Percentiles rank a stretch among this genome's conserved stretches.
These are phyloP conservation scores for Moniliophthora roreri DNA, from an alignment of 1,284 basidiomycete genomes.

Conservation along the genomic window DNA sequence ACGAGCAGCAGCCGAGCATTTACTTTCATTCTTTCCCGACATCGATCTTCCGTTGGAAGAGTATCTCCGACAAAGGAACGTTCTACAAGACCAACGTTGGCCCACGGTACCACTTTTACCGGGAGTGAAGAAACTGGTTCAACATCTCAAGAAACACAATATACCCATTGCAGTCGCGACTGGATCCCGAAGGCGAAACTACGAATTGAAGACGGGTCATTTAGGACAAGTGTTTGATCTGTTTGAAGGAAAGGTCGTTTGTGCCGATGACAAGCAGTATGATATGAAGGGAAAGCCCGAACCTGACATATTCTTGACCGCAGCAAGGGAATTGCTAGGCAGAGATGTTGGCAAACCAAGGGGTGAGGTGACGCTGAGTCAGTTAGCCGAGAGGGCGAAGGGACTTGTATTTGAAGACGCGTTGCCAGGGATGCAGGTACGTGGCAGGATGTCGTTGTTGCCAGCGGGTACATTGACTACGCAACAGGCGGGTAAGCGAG, in stretches of 20 bases:
- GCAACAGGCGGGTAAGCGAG: slow-evolving; percentile 60
- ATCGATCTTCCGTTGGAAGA: slow-evolving; percentile 59
- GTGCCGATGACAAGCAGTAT: slow-evolving; percentile 59
- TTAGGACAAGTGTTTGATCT: slow-evolving; percentile 53
- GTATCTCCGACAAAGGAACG: slow-evolving; percentile 57
- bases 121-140: slow-evolving; percentile 62
- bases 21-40: slow-evolving; percentile 74
- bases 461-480: too few relatives aligned
- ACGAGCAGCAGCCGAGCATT: slow-evolving; percentile 57
- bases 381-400: slow-evolving; percentile 35
- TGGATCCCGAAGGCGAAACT: slow-evolving; percentile 64
- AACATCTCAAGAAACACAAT: slow-evolving; percentile 61
- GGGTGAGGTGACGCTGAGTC: slow-evolving; percentile 22
- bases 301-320: slow-evolving; percentile 74
- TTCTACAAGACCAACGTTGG: slow-evolving; percentile 63
- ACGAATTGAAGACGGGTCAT: slow-evolving; percentile 62
- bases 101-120: slow-evolving; percentile 67
- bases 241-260: slow-evolving; percentile 65
- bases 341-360: slow-evolving; percentile 51
- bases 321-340: slow-evolving; percentile 57
- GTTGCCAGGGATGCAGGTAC: slow-evolving; percentile 58
- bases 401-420: slow-evolving; percentile 80
- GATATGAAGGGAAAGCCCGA: slow-evolving; percentile 61
- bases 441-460: background rate
- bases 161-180: slow-evolving; percentile 80